Base-by-base conservation (phyloP, 2,329 filamentous ascomycete species). In the Teratosphaeria viscida region DNA sequence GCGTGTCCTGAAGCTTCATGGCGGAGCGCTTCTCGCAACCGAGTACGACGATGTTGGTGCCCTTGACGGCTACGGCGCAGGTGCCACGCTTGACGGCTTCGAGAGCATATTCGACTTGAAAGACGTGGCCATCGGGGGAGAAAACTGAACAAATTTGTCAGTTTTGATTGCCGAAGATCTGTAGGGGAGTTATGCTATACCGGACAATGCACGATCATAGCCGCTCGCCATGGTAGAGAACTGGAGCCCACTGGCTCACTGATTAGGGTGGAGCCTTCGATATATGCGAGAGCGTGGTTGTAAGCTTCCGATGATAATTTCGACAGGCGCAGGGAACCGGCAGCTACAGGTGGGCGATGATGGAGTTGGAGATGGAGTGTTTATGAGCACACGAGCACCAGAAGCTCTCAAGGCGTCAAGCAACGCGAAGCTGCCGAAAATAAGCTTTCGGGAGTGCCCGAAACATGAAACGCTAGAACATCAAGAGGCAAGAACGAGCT, bases 21-120 rank as follows among this genome's bases (percentile, higher is more conserved):
- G 94, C 94, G 57, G 94, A 97, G 70, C 92, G 86, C 84, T 99
- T 99, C 80, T 99, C 94, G 78, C 94, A 99, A 70, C 94, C 94
- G 56, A 99, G 82, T 34, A 99, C 94, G 39, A 99, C 94, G 65
- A 97, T 65, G 75, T 95, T 89, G 69, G 84, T 82, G 70, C 94
- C 94, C 80, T 99, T 99, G 67, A 99, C 92, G 68, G 92, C 94
- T 58, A 99, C 94, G 55, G 95, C 94, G 79, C 94, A 99, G 71
- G 94, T 99, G 94, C 92, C 94, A 90, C 94, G 81, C 83, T 99
- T 99, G 68, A 99, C 94, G 67, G 94, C 94, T 80, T 99, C 94
- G 68, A 95, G 88, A 59, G 94, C 94, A 84, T 99, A 99, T 83
- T 99, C 94, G 72, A 99, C 94, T 79, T 99, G 94, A 80, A 99